Base-by-base conservation (phyloP, 768 basidiomycete genomes). In the Cystobasidium ongulense region DNA sequence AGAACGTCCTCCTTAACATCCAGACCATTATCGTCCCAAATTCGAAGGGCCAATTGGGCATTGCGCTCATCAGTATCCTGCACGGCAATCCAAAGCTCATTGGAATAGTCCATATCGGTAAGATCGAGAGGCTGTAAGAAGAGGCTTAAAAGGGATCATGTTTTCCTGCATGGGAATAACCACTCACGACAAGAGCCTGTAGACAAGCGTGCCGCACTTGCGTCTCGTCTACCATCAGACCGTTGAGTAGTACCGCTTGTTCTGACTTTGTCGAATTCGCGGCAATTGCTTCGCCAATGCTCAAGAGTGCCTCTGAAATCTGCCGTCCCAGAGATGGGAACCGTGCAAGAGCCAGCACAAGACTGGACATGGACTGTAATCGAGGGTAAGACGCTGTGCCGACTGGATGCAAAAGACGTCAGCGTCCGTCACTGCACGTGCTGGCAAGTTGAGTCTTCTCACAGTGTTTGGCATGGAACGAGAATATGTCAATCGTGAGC, bases 1-100 rank as follows among this genome's bases (percentile, higher is more conserved):
- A 91, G 80, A 81, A 87, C 87, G 5, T 80, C 80, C 76, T 92
- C 90, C 0, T 89, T 86, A 11, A 94, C 86, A 78, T 96, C 92
- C 41, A 97, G 81, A 2, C 91, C 94, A 76, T 98, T 98, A 75
- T 97, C 96, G 68, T 96, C 95, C 94, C 94, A 98, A 11, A 91
- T 82, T 75, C 88, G 87, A 27, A 83, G 82, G 18, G 94, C 93
- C 46, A 97, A 82, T 63, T 89, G 84, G 0, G 87, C 87, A 77
- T 94, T 97, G 78, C 94, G 91, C 77, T 92, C 91, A 75, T 90
- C 89, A 65, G 87, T 88, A 74, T 98, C 96, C 76, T 97, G 92
- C 66, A 86, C 88, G 2, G 90, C 90, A 43, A 97, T 85, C 88
- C 91, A 91, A 0, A 99, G 81, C 79, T 90, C 88, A 0, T 90